A percentile compares a stretch with the other conserved stretches of the same genome.
These are phyloP conservation scores for Anisodus acutangulus DNA, from an alignment of 257 asterid species.

Conservation along the genomic window DNA sequence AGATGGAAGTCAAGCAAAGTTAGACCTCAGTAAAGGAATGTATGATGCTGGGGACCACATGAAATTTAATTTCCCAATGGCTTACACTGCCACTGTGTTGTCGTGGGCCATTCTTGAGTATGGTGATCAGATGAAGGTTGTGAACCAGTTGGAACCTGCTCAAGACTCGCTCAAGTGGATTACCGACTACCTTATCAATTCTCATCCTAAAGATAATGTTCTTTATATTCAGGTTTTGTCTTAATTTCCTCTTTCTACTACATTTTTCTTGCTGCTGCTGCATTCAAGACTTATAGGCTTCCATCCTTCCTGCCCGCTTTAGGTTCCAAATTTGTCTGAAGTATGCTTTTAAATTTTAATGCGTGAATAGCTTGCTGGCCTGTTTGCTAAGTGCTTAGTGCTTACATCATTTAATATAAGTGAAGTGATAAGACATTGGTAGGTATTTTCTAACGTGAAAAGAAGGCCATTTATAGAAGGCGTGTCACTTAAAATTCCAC, in stretches of 20 bases:
- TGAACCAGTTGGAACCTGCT: constrained; percentile 64
- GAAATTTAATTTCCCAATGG: constrained; percentile 91
- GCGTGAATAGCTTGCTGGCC: not conserved
- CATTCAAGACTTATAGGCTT: constrained; percentile 11
- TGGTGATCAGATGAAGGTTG: constrained; percentile 68
- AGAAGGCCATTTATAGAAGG: not conserved
- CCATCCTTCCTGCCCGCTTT: constrained; percentile 19
- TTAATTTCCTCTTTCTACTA: not conserved
- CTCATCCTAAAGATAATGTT: constrained; percentile 70
- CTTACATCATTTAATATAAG: not conserved
- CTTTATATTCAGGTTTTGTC: constrained; percentile 76
- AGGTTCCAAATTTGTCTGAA: not conserved
- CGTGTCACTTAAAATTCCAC: not conserved
- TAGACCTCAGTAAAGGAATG: constrained; percentile 92
- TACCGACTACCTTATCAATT: constrained; percentile 76
- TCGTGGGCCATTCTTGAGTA: constrained; percentile 94
- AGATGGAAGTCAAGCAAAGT: constrained; percentile 68
- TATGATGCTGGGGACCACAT: constrained; percentile 89
- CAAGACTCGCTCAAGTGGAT: constrained; percentile 76
- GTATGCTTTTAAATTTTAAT: not conserved
- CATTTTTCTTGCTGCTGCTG: not conserved
- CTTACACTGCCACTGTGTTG: constrained; percentile 82
- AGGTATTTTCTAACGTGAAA: not conserved
- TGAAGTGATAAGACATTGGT: not conserved
- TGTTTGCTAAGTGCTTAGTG: not conserved